Conservation (phyloP, 306 rosid species). For the Rosa chinensis region DNA sequence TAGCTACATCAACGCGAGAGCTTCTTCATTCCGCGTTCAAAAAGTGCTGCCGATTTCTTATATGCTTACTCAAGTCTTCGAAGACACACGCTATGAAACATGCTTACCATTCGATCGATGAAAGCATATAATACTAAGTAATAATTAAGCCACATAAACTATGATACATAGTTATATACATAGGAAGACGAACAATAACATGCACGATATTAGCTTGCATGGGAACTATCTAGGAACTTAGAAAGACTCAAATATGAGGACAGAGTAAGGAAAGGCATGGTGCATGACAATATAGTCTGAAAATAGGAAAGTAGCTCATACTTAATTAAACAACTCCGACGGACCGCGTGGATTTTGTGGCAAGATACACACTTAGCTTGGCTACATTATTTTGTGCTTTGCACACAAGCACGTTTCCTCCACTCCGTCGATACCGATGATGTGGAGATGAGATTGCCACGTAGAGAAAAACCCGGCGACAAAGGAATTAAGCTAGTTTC, state of each 20-base stretch:
- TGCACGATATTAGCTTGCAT: too few relatives aligned
- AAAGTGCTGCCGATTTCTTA: too few relatives aligned
- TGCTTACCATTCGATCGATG: too few relatives aligned
- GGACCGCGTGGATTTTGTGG: neutral
- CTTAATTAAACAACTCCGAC: neutral
- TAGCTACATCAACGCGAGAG: too few relatives aligned
- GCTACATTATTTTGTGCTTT: neutral
- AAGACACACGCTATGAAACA: too few relatives aligned
- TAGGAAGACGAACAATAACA: neutral
- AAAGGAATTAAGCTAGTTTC: neutral
- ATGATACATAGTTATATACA: too few relatives aligned
- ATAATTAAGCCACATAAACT: too few relatives aligned
- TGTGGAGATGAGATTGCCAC: neutral
- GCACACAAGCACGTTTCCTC: neutral
- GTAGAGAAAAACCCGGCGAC: neutral
- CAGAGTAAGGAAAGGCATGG: neutral
- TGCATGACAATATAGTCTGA: neutral
- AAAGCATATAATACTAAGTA: too few relatives aligned
- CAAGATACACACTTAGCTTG: neutral
- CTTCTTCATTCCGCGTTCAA: too few relatives aligned
- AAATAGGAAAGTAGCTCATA: neutral
- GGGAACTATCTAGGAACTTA: neutral
- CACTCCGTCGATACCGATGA: neutral
- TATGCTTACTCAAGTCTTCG: too few relatives aligned
- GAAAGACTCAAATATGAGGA: neutral